Evolutionary conservation across 2,329 filamentous ascomycete genomes (phyloP), one percentile per base, ranked within the genome.

Genomic region (Ophiostoma himal-ulmi): DNA sequence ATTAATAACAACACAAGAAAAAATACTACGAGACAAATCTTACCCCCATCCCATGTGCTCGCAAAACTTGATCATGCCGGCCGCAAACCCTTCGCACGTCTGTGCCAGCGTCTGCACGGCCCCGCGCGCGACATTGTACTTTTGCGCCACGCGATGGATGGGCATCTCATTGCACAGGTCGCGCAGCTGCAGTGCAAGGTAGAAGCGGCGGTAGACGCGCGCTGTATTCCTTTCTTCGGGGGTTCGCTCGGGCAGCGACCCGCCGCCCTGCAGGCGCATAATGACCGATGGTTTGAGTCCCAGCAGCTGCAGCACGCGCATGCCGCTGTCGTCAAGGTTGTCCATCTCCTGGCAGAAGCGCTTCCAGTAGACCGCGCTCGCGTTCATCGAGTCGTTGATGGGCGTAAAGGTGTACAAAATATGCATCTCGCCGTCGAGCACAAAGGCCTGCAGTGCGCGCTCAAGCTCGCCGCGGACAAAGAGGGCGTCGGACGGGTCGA

Each of bases 351-450:
- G 86, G 67, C 89, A 86, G 74, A 92, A 93, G 0, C 88, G 84
- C 69, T 86, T 85, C 91, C 91, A 93, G 75, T 92, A 89, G 70
- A 93, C 84, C 10, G 82, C 79, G 17, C 62, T 60, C 0, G 44
- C 20, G 4, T 66, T 69, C 1, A 80, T 81, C 36, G 82, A 80
- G 67, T 85, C 82, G 67, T 91, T 88, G 1, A 93, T 84, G 0
- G 91, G 91, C 0, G 91, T 93, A 73, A 93, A 93, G 52, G 87
- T 88, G 76, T 93, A 94, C 66, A 93, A 84, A 14, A 92, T 85
- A 75, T 93, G 91, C 88, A 94, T 89, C 73, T 94, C 91, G 4
- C 90, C 89, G 75, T 93, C 90, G 86, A 94, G 89, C 14, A 93
- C 91, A 75, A 94, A 93, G 1, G 89, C 89, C 72, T 85, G 82